Evolutionary conservation across 2,329 filamentous ascomycete species (phyloP), one percentile per base, ranked within the genome.

Genomic region (Penicillium sp.): DNA sequence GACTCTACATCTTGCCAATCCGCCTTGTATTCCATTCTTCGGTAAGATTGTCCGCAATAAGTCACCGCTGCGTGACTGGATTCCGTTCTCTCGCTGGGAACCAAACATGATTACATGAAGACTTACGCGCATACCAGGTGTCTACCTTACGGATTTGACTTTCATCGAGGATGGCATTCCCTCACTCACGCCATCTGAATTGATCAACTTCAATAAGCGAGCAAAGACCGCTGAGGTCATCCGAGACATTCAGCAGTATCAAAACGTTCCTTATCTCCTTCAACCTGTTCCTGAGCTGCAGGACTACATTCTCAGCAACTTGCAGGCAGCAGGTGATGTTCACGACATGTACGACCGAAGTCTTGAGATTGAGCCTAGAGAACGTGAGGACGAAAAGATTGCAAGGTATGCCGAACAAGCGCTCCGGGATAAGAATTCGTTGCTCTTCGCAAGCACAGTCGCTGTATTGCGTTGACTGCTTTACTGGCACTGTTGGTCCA

Each of bases 271-370:
- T n/a, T 98, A 97, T 67, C 85, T 87, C 6, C 76, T 98, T 45
- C 88, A 94, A 65, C 81, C 90, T 0, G 91, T 98, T 12, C 81
- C 84, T 2, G 93, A 97, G 71, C 76, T 98, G 57, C 91, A 97
- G 67, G 90, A 97, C 59, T 98, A 97, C 71, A 95, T 98, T 57
- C 73, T 96, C 58, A 90, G 84, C 68, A 96, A 97, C 68, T 95
- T 97, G 87, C 86, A 94, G 73, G 86, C 85, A 28, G 91, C 93
- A 4, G 88, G 90, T 45, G 91, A 97, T 68, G 93, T 98, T 54
- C 90, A 97, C 69, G 91, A 97, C 76, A 97, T 97, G 93, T 98
- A 97, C 75, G 90, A 97, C 71, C 90, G 90, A 78, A 95, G 90
- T 73, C 76, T 98, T 73, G 80, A 85, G 63, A 84, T 98, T 51